Conservation (phyloP, 352 stramenopile species). For the Phytophthora brassicae region DNA sequence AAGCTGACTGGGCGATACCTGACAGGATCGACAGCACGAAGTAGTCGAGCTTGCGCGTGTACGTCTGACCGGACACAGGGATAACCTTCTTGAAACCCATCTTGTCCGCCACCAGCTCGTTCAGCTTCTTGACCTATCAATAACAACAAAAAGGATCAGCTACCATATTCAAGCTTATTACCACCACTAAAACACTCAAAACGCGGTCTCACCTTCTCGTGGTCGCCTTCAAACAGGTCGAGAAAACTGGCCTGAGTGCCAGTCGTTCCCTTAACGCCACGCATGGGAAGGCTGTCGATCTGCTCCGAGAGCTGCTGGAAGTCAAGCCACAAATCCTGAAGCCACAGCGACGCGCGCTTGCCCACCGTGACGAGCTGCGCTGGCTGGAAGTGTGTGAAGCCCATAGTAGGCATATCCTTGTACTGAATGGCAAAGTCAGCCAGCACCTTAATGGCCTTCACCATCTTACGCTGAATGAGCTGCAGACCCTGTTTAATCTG, state of each 20-base stretch:
- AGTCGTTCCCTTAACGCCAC: constrained; percentile 98
- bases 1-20: constrained; percentile 96
- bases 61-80: constrained; percentile 98
- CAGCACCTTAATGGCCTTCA: constrained; percentile 96
- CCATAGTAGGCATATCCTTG: constrained; percentile 97
- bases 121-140: constrained; percentile 93
- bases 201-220: constrained; percentile 85
- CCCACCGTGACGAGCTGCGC: constrained; percentile 98
- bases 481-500: constrained; percentile 96
- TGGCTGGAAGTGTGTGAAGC: constrained; percentile 99
- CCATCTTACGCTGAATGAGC: constrained; percentile 96
- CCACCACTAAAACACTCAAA: constrained; percentile 5
- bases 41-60: constrained; percentile 99
- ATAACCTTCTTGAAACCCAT: constrained; percentile 99
- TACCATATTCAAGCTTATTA: background rate
- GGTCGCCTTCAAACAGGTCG: constrained; percentile 98
- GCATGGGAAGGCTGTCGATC: constrained; percentile 96
- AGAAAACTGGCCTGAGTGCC: constrained; percentile 99
- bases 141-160: constrained; percentile 4
- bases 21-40: constrained; percentile 94
- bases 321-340: constrained; percentile 98
- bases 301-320: constrained; percentile 94
- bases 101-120: constrained; percentile 94
- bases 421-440: constrained; percentile 95
- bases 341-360: constrained; percentile 97